Percentiles rank a stretch among this genome's conserved stretches.
Evolutionary conservation across 225 moss, liverwort and hornwort species (phyloP).

Genomic region (Takakia lepidozioides): DNA sequence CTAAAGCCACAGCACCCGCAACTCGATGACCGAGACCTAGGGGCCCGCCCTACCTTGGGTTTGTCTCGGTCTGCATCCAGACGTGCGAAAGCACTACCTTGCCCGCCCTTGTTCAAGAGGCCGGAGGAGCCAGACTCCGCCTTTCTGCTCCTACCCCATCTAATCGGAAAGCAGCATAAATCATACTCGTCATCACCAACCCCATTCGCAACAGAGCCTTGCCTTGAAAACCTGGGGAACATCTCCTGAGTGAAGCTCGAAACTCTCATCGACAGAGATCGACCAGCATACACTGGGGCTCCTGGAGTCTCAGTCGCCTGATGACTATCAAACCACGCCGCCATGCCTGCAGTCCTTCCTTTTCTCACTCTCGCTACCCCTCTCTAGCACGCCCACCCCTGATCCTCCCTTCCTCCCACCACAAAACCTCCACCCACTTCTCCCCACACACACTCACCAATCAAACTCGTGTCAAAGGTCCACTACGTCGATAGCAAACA

Average conservation of each 20-base stretch:
- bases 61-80: constrained; percentile 10
- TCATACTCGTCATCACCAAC: constrained; percentile 21
- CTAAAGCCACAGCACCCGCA: constrained; percentile 40
- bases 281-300: constrained; percentile 9
- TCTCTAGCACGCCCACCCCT: too few species aligned
- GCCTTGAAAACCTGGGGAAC: constrained; percentile 9
- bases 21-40: constrained; percentile 2
- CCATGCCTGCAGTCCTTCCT: too few species aligned
- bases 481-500: too few species aligned
- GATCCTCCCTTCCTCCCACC: too few species aligned
- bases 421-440: too few species aligned
- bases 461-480: too few species aligned
- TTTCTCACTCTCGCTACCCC: too few species aligned
- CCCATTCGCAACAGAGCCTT: background rate
- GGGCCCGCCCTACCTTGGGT: too few species aligned
- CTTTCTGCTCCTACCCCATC: constrained; percentile 5
- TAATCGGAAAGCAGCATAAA: constrained; percentile 18
- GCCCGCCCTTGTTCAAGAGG: constrained; percentile 1
- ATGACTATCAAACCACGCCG: too few species aligned
- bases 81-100: constrained; percentile 17
- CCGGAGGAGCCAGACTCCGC: constrained; percentile 6
- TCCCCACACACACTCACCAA: too few species aligned
- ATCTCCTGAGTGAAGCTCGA: constrained; percentile 12
- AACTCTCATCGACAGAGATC: constrained; percentile 28
- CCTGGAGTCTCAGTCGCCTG: too few species aligned